Percentiles rank a stretch among this genome's conserved stretches.
phyloP scores from a whole-genome alignment of 2,329 filamentous ascomycete genomes.

The Sporothrix globosa region DNA sequence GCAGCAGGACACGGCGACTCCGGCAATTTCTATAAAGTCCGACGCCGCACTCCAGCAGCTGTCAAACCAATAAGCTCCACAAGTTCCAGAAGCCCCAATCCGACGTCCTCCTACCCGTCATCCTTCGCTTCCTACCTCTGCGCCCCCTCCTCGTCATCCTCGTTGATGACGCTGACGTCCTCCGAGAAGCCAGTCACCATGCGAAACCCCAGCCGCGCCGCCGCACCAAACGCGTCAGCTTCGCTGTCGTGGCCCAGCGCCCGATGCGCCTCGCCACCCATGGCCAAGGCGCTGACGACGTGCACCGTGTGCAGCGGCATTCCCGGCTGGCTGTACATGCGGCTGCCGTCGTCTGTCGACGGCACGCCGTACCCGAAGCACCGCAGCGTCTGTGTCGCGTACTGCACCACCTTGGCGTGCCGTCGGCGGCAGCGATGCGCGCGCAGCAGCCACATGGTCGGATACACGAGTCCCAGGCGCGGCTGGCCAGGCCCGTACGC shows the following conservation, averaged over 20 bases:
- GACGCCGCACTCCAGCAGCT: neutral
- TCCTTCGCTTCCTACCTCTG: too few species aligned
- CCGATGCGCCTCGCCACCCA: constrained; percentile 41
- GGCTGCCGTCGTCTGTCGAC: too few species aligned
- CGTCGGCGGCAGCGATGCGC: constrained; percentile 43
- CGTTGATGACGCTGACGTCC: constrained; percentile 38
- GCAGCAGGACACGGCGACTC: neutral
- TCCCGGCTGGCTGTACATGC: constrained; percentile 38
- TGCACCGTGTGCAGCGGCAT: constrained; percentile 44
- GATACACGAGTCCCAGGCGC: constrained; percentile 44
- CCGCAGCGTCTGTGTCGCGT: constrained; percentile 41
- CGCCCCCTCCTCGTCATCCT: neutral
- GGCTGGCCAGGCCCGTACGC: constrained; percentile 41
- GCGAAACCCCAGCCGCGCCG: constrained; percentile 41
- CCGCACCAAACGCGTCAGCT: constrained; percentile 40
- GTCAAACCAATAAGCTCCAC: too few species aligned
- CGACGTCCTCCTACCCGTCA: too few species aligned
- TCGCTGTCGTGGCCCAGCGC: constrained; percentile 40
- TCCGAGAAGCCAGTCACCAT: constrained; percentile 44
- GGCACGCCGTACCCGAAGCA: constrained; percentile 43
- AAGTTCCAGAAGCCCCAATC: too few species aligned
- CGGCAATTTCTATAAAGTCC: constrained; percentile 4
- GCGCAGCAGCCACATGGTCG: constrained; percentile 45
- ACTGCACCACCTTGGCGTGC: constrained; percentile 43
- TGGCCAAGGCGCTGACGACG: constrained; percentile 43